phyloP scores from a whole-genome alignment of 2,329 filamentous ascomycete species.

The Nothophoma quercina region DNA sequence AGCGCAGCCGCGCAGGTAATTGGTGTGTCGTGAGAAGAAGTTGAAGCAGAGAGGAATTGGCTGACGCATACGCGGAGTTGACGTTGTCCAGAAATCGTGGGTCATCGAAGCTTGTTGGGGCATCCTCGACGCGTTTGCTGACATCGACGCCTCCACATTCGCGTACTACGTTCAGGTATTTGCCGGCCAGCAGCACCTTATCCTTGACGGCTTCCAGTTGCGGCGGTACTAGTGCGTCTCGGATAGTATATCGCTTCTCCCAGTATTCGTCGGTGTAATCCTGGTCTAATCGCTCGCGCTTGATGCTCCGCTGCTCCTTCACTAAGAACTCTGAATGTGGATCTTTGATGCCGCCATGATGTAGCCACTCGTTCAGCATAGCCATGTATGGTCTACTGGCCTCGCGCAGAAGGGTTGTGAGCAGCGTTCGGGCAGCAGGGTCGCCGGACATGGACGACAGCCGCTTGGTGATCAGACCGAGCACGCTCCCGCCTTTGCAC shows the following conservation, averaged over 20 bases:
- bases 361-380: constrained; percentile 98
- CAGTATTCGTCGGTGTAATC: constrained; percentile 99
- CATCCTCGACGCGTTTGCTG: constrained; percentile 84
- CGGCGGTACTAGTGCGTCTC: constrained; percentile 88
- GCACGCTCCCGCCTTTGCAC: constrained; percentile 95
- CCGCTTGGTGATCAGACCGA: constrained; percentile 83
- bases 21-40: constrained; percentile 92
- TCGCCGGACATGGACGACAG: constrained; percentile 92
- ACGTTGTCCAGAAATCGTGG: constrained; percentile 92
- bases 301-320: constrained; percentile 95
- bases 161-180: constrained; percentile 96
- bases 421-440: constrained; percentile 80
- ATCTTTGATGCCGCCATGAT: constrained; percentile 94
- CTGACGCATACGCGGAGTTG: constrained; percentile 91
- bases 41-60: constrained; percentile 90
- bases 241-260: constrained; percentile 96
- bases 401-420: constrained; percentile 84
- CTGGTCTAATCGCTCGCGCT: constrained; percentile 86
- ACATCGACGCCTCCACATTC: constrained; percentile 97
- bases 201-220: constrained; percentile 91
- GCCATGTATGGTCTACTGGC: constrained; percentile 94
- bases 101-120: constrained; percentile 93
- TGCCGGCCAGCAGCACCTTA: constrained; percentile 92
- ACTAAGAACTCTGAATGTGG: constrained; percentile 93
- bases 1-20: constrained; percentile 83